Base-by-base conservation (phyloP, 1,139 yeast genomes). In the Yamadazyma aaseri region DNA sequence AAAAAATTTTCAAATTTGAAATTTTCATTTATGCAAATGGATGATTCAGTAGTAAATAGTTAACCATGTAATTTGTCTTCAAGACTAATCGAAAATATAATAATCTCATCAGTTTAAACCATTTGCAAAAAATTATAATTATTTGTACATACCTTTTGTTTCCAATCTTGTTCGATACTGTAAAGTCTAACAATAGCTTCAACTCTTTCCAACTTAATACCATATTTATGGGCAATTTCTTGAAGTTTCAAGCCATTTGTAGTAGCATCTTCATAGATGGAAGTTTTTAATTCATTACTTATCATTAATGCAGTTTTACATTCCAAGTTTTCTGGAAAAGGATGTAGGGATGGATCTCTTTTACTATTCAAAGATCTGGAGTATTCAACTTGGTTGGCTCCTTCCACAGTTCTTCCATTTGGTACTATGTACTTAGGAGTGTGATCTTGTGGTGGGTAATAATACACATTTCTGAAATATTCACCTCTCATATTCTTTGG, bases 401-500 rank as follows among this genome's bases (percentile, higher is more conserved):
- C 56, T 11, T 50, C 55, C 12, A 55, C 61, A 3, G 76, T 62
- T 34, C 64, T 65, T 17, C 73, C 73, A 44, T 76, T 77, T 17
- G 84, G 86, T 26, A 78, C 78, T 22, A 87, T 70, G 60, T 84
- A 90, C 49, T 81, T 86, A 17, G 95, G 86, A 27, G 65, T 65
- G 53, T 86, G 87, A 52, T 84, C 65, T 46, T 75, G 81, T 11
- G 90, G 82, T 10, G 94, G 82, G 46, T 73, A 71, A 50, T 75
- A 81, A 60, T 86, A 85, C 55, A 81, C 86, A 69, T 89, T 90
- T 51, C 78, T 63, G 45, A 71, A 69, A 61, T 86, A 86, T 49
- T 87, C 90, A 20, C 97, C 97, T 53, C 85, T 80, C 56, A 78
- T 74, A 58, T 87, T 87, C 55, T 71, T 76, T 23, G 95, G 95